phyloP scores from a whole-genome alignment of 2,329 filamentous ascomycete genomes.

The Karstenula rhodostoma region DNA sequence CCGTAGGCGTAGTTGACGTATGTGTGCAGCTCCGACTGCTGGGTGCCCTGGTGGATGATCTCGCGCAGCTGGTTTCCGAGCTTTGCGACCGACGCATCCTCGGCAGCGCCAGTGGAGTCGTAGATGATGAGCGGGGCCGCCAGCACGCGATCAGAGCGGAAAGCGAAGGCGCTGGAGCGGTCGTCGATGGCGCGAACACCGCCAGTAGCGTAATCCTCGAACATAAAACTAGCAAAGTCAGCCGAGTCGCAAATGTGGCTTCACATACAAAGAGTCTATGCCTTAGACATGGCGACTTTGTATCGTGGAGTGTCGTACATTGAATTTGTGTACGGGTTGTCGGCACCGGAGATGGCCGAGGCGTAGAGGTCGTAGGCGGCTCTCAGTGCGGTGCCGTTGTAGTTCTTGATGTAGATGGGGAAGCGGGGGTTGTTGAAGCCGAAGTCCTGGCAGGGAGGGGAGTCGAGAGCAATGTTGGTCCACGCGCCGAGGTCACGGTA shows the following conservation, averaged over 20 bases:
- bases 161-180: slow-evolving; percentile 56
- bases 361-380: slow-evolving; percentile 51
- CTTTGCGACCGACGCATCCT: slow-evolving; percentile 23
- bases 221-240: slow-evolving; percentile 54
- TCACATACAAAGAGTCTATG: too few species aligned
- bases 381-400: slow-evolving; percentile 48
- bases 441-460: slow-evolving; percentile 37
- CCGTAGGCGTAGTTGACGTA: slow-evolving; percentile 50
- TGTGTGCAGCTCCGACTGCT: slow-evolving; percentile 29
- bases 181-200: slow-evolving; percentile 53
- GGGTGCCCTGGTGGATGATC: slow-evolving; percentile 29
- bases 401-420: slow-evolving; percentile 33
- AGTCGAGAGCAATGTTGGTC: slow-evolving; percentile 33
- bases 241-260: too few species aligned
- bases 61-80: slow-evolving; percentile 30
- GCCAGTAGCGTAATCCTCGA: slow-evolving; percentile 62
- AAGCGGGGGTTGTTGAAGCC: slow-evolving; percentile 37
- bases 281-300: too few species aligned
- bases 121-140: slow-evolving; percentile 32
- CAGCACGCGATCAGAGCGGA: slow-evolving; percentile 49
- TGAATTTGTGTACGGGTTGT: slow-evolving; percentile 40
- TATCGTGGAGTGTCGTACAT: too few species aligned
- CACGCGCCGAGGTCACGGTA: slow-evolving; percentile 34
- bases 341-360: slow-evolving; percentile 38
- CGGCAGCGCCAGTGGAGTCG: slow-evolving; percentile 14